Conservation (phyloP, 805 yeast genomes). For the Ogataea chonburiensis region DNA sequence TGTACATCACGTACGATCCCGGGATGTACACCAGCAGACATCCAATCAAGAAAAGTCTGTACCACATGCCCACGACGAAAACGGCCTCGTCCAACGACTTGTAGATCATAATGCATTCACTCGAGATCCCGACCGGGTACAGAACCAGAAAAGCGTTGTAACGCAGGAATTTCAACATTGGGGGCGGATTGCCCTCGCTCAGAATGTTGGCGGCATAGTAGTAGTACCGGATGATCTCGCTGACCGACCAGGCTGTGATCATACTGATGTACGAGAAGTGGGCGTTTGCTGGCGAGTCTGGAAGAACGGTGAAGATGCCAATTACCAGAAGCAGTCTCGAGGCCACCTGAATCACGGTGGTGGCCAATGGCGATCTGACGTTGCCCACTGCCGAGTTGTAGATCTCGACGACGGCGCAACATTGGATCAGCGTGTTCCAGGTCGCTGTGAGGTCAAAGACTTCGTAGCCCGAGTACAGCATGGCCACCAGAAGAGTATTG, state of each 20-base stretch:
- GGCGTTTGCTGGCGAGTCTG: constrained; percentile 62
- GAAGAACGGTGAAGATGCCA: constrained; percentile 78
- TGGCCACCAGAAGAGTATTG: constrained; percentile 25
- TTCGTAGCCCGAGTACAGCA: constrained; percentile 56
- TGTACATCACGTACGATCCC: constrained; percentile 79
- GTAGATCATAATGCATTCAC: constrained; percentile 72
- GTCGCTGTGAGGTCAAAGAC: constrained; percentile 59
- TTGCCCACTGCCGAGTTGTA: constrained; percentile 74
- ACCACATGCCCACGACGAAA: constrained; percentile 45
- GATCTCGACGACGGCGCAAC: constrained; percentile 77
- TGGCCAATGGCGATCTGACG: constrained; percentile 80
- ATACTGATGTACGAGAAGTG: constrained; percentile 65
- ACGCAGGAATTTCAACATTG: constrained; percentile 63
- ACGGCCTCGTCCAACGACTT: constrained; percentile 72
- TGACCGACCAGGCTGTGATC: constrained; percentile 83
- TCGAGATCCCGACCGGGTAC: constrained; percentile 90
- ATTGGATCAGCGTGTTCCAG: constrained; percentile 66
- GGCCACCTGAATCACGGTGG: constrained; percentile 83
- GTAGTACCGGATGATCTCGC: constrained; percentile 89
- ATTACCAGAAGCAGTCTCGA: constrained; percentile 80
- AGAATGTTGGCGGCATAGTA: constrained; percentile 73
- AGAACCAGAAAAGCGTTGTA: constrained; percentile 79
- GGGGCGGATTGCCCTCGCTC: constrained; percentile 53
- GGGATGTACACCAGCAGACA: constrained; percentile 74
- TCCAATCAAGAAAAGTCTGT: constrained; percentile 53